Evolutionary conservation across 768 basidiomycete species (phyloP).

Genomic region (Sporobolomyces roseus): DNA sequence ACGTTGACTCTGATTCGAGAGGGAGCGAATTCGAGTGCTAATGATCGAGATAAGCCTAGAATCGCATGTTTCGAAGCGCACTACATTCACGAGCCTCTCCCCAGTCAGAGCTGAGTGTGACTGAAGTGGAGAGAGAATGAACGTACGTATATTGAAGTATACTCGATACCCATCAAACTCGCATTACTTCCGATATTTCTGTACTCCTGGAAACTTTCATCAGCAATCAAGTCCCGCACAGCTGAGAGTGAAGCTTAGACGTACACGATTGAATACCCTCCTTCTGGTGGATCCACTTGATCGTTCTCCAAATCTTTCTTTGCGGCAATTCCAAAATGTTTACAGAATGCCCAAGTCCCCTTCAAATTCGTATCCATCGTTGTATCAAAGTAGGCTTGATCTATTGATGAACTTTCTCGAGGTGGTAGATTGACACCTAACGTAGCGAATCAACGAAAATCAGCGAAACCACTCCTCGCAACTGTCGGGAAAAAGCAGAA

Average conservation of each 20-base stretch:
- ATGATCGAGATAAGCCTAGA: slow-evolving; percentile 26
- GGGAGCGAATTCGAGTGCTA: slow-evolving; percentile 30
- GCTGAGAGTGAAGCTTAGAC: background rate
- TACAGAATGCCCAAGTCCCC: slow-evolving; percentile 31
- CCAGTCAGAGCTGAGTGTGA: background rate
- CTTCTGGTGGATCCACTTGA: slow-evolving; percentile 4
- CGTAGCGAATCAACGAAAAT: background rate
- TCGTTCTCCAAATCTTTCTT: background rate
- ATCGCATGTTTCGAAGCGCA: slow-evolving; percentile 39
- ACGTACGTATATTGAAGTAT: slow-evolving; percentile 23
- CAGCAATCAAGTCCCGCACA: background rate
- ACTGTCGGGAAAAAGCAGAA: background rate
- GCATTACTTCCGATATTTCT: slow-evolving; percentile 35
- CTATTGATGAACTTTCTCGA: background rate
- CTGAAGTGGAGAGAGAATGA: too few species aligned
- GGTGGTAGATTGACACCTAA: slow-evolving; percentile 28
- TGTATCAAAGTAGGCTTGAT: background rate
- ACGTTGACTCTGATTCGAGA: slow-evolving; percentile 26
- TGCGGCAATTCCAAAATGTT: slow-evolving; percentile 12
- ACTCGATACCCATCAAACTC: slow-evolving; percentile 10
- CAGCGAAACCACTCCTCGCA: background rate
- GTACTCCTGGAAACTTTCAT: background rate
- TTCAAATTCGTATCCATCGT: slow-evolving; percentile 32
- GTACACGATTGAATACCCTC: slow-evolving; percentile 33
- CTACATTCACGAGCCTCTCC: background rate